These are phyloP conservation scores for Pseudoturritis turrita DNA, from an alignment of 345 rosid species.

Conservation along the genomic window DNA sequence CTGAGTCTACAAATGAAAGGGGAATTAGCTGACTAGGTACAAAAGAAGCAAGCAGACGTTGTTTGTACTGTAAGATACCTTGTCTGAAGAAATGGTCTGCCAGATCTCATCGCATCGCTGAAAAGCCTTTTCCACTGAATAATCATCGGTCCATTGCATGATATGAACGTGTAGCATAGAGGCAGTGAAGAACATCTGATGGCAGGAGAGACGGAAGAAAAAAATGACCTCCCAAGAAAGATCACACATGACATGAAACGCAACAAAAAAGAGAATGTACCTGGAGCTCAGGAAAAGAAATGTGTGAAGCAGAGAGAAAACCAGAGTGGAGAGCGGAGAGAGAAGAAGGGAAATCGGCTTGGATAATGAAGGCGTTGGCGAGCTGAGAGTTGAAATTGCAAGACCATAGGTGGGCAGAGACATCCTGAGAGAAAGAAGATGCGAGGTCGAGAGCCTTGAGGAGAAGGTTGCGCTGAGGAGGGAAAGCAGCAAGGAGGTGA, in stretches of 20 bases:
- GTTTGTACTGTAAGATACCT: slow-evolving; percentile 38
- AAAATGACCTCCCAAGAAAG: not conserved
- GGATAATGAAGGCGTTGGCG: slow-evolving; percentile 75
- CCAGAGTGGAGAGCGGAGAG: slow-evolving; percentile 70
- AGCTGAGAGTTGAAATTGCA: slow-evolving; percentile 97
- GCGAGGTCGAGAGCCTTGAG: slow-evolving; percentile 69
- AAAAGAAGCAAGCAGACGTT: not conserved
- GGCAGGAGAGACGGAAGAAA: not conserved
- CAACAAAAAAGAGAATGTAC: slow-evolving; percentile 31
- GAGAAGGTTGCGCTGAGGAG: slow-evolving; percentile 79
- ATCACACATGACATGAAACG: not conserved
- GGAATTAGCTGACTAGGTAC: not conserved
- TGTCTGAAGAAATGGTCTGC: slow-evolving; percentile 62
- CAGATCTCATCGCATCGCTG: slow-evolving; percentile 66
- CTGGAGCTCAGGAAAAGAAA: slow-evolving; percentile 75
- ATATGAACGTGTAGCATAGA: slow-evolving; percentile 85
- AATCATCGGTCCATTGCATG: slow-evolving; percentile 84
- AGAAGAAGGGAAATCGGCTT: slow-evolving; percentile 72
- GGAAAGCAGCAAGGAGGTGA: slow-evolving; percentile 76
- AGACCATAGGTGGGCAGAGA: slow-evolving; percentile 66
- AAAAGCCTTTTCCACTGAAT: slow-evolving; percentile 61
- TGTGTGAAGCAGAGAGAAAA: slow-evolving; percentile 50
- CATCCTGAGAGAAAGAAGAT: slow-evolving; percentile 39
- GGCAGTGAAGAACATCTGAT: slow-evolving; percentile 88
- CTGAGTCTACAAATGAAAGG: slow-evolving; percentile 44